These are phyloP conservation scores for Linnemannia exigua DNA, from an alignment of 192 early-diverging fungal species.

Conservation along the genomic window DNA sequence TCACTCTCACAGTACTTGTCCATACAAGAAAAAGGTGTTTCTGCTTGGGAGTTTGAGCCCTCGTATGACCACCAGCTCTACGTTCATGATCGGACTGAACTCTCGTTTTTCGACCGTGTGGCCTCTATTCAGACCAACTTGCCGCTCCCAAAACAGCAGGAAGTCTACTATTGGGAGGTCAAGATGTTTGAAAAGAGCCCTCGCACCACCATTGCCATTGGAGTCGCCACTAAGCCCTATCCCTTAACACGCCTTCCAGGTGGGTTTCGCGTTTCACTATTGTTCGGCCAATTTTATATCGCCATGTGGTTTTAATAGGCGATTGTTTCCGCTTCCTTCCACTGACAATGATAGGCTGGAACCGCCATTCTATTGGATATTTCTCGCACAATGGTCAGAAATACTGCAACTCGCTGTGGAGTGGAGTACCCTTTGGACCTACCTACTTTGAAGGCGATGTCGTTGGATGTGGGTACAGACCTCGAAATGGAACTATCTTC, in stretches of 20 bases:
- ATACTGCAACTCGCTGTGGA: constrained; percentile 79
- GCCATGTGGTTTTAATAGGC: too few species aligned
- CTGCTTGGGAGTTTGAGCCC: constrained; percentile 88
- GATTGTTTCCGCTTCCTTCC: too few species aligned
- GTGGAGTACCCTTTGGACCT: constrained; percentile 72
- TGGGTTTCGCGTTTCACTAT: constrained; percentile 4
- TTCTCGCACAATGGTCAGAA: constrained; percentile 76
- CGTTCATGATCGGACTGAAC: constrained; percentile 75
- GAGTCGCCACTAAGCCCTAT: constrained; percentile 83
- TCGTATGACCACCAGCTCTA: constrained; percentile 71
- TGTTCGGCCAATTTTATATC: too few species aligned
- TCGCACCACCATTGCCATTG: constrained; percentile 77
- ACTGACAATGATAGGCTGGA: constrained; percentile 71
- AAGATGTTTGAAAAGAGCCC: constrained; percentile 84
- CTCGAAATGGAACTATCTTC: constrained; percentile 79
- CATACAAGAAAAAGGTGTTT: constrained; percentile 87
- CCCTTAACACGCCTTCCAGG: constrained; percentile 77
- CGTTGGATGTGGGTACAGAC: constrained; percentile 82
- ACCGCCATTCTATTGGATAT: constrained; percentile 79
- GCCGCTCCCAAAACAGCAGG: constrained; percentile 84
- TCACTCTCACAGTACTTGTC: constrained; percentile 79
- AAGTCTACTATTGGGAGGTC: constrained; percentile 90
- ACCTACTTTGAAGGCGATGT: constrained; percentile 81
- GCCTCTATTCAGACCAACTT: constrained; percentile 85
- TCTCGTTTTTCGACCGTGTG: constrained; percentile 81